Percentiles rank a stretch among this genome's conserved stretches.
Conservation (phyloP, 140 eudicot species). For the Stevia rebaudiana region DNA sequence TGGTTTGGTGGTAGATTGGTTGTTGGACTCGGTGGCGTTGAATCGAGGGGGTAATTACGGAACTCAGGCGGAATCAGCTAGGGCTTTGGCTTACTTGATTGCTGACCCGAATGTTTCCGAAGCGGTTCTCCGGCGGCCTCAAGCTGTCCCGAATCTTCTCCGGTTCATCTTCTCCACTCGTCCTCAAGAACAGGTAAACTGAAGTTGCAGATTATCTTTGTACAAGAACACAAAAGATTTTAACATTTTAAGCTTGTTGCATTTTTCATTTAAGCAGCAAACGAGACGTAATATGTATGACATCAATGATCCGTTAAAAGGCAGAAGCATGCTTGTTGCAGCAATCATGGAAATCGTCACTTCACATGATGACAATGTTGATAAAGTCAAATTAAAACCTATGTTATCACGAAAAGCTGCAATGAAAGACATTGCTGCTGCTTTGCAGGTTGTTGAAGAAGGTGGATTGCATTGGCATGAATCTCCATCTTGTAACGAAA, state of each 20-base stretch:
- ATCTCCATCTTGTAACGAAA: conserved; percentile 29
- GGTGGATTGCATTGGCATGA: conserved; percentile 64
- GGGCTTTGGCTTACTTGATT: conserved; percentile 96
- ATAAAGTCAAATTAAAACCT: conserved; percentile 38
- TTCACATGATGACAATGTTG: conserved; percentile 59
- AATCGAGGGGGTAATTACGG: conserved; percentile 40
- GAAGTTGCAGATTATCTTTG: not conserved
- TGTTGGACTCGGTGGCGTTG: conserved; percentile 72
- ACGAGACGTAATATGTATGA: conserved; percentile 40
- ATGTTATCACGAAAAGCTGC: conserved; percentile 60
- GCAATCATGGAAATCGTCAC: conserved; percentile 87
- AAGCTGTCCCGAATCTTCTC: conserved; percentile 62
- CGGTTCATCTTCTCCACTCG: conserved; percentile 80
- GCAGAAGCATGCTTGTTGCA: conserved; percentile 89
- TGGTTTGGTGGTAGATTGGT: conserved; percentile 86
- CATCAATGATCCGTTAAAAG: conserved; percentile 62
- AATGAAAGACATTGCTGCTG: conserved; percentile 77
- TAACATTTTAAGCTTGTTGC: conserved; percentile 16
- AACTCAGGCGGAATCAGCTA: conserved; percentile 83
- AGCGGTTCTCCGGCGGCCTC: conserved; percentile 60
- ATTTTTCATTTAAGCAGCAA: conserved; percentile 52
- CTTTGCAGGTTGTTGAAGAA: conserved; percentile 72
- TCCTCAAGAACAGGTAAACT: conserved; percentile 40
- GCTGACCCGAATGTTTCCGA: conserved; percentile 69
- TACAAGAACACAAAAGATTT: too few relatives aligned